A percentile compares a stretch with the other conserved stretches of the same genome.
phyloP scores from a whole-genome alignment of 305 asterid species.

The Fraxinus nigra region DNA sequence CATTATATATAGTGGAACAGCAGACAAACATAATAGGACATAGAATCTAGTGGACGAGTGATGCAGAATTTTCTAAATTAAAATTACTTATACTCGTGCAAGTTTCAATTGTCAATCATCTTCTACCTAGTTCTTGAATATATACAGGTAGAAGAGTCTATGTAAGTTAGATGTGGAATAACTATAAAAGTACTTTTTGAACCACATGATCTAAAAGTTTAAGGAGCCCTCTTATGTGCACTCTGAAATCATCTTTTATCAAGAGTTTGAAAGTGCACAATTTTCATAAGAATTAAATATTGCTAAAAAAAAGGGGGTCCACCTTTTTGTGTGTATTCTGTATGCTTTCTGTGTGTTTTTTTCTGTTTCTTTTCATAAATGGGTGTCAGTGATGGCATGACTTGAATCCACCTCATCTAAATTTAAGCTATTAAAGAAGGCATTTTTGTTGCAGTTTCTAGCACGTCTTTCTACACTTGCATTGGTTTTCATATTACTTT shows the following conservation, averaged over 20 bases:
- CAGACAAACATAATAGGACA: background rate
- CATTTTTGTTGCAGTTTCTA: background rate
- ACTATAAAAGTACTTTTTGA: background rate
- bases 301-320: too few relatives aligned
- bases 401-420: background rate
- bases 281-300: background rate
- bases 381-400: background rate
- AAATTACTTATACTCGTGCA: background rate
- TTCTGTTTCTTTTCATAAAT: background rate
- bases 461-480: background rate
- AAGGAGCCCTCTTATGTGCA: background rate
- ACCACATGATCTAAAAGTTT: too few relatives aligned
- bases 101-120: background rate
- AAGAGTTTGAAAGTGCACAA: background rate
- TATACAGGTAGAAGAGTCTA: background rate
- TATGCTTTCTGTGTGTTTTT: too few relatives aligned
- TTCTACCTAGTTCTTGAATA: background rate
- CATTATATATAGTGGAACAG: background rate
- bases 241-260: background rate
- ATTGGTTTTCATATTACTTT: background rate
- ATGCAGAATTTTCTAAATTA: background rate
- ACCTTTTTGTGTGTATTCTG: too few relatives aligned
- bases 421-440: background rate
- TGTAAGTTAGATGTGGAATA: background rate
- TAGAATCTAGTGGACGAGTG: background rate